phyloP scores from a whole-genome alignment of 108 stramenopile species.

The Cyclostephanos tholiformis region DNA sequence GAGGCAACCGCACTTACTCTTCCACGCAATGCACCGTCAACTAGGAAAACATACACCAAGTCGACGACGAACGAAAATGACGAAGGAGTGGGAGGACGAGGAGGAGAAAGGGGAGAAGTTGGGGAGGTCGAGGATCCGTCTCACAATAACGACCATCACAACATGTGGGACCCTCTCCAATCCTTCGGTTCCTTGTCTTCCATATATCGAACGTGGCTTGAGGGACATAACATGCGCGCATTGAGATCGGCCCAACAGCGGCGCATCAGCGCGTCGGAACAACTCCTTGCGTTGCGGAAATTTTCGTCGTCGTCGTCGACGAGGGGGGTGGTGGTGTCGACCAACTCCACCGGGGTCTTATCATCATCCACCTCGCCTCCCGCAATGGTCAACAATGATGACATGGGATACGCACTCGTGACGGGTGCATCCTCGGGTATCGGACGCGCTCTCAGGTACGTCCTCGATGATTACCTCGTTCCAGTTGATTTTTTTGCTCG shows the following conservation, averaged over 20 bases:
- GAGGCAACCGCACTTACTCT: conserved; percentile 1
- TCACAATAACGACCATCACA: conserved; percentile 10
- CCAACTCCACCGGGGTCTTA: conserved; percentile 4
- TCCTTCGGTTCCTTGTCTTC: conserved; percentile 48
- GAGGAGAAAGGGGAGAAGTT: conserved; percentile 14
- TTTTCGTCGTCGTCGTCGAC: conserved; percentile 41
- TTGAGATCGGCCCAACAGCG: conserved; percentile 28
- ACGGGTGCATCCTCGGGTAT: conserved; percentile 86
- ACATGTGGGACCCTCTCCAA: conserved; percentile 46
- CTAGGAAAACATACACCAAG: no score
- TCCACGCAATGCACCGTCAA: no score
- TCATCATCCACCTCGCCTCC: not conserved
- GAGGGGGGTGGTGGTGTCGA: no score
- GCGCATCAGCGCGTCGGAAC: conserved; percentile 39
- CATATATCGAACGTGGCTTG: conserved; percentile 41
- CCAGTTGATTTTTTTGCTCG: no score
- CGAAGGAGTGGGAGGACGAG: no score
- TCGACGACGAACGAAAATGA: conserved; percentile 12
- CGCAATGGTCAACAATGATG: conserved; percentile 12
- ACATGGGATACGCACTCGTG: conserved; percentile 72
- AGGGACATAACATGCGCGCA: conserved; percentile 28
- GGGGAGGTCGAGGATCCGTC: not conserved
- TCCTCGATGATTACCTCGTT: no score
- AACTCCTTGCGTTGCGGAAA: conserved; percentile 52
- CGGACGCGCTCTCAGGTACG: conserved; percentile 66